Percentiles rank a stretch among this genome's conserved stretches.
Conservation (phyloP, 1,284 basidiomycete species). For the Ceratorhiza oryzae-sativae region DNA sequence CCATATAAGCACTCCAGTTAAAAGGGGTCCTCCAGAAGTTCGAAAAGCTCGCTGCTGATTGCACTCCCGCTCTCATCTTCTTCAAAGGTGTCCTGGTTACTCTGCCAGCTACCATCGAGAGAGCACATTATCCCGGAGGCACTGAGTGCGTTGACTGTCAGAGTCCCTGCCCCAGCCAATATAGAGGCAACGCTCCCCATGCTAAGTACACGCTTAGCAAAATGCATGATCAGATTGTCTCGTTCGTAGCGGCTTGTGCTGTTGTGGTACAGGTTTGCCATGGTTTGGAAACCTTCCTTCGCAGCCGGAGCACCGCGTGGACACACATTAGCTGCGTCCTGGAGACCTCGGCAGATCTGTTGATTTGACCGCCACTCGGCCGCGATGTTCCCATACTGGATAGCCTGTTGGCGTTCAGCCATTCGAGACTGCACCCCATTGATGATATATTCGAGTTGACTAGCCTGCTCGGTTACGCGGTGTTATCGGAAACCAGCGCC, state of each 20-base stretch:
- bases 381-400: neutral
- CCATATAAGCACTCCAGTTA: too few species aligned
- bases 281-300: slow-evolving; percentile 1
- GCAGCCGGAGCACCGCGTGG: neutral
- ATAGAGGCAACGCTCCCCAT: neutral
- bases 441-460: neutral
- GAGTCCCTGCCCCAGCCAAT: neutral
- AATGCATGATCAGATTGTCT: neutral
- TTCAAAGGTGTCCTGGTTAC: too few species aligned
- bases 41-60: too few species aligned
- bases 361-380: neutral
- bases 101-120: too few species aligned
- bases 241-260: neutral
- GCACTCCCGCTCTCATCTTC: too few species aligned
- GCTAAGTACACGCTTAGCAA: neutral
- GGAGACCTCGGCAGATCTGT: neutral
- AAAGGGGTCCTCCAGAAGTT: too few species aligned
- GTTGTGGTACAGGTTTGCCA: neutral
- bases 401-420: neutral
- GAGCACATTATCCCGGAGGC: neutral
- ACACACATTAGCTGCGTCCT: slow-evolving; percentile 1
- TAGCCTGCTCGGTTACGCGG: neutral
- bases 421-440: neutral
- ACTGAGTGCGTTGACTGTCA: neutral
- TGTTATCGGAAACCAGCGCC: too few species aligned